Conservation (phyloP, 2,329 filamentous ascomycete genomes). For the Plectosphaerella sp. region DNA sequence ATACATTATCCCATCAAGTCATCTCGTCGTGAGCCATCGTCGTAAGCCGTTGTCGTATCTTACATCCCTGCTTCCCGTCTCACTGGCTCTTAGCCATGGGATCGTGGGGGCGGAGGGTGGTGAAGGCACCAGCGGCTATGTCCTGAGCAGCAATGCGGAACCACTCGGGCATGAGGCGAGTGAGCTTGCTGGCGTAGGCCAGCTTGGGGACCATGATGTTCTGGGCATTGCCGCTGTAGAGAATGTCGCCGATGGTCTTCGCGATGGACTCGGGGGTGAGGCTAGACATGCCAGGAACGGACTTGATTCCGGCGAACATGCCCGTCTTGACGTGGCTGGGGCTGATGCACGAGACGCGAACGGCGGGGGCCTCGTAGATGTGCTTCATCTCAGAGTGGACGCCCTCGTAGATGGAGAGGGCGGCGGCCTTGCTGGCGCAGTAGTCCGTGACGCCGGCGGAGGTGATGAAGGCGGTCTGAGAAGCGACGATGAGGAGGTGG, state of each 20-base stretch:
- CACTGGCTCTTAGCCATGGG: not conserved
- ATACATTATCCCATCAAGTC: no score
- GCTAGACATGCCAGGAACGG: not conserved
- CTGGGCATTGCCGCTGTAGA: not conserved
- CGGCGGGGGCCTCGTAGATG: slow-evolving; percentile 47
- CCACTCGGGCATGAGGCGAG: not conserved
- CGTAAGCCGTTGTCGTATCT: no score
- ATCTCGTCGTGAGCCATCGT: no score
- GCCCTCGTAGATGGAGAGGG: slow-evolving; percentile 56
- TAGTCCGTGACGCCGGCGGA: slow-evolving; percentile 57
- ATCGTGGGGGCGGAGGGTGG: not conserved
- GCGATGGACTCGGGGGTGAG: not conserved
- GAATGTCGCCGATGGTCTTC: not conserved
- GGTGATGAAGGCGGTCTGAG: slow-evolving; percentile 46
- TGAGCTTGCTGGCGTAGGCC: not conserved
- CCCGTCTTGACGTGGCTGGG: not conserved
- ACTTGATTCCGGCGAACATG: not conserved
- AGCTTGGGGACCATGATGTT: not conserved
- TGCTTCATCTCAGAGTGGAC: slow-evolving; percentile 44
- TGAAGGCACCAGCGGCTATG: not conserved
- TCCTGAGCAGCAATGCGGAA: not conserved
- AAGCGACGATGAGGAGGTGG: slow-evolving; percentile 55
- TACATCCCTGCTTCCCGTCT: no score
- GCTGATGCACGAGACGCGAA: slow-evolving; percentile 26
- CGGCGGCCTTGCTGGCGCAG: slow-evolving; percentile 51